These are phyloP conservation scores for Cardamine chenopodiifolia DNA, from an alignment of 345 rosid genomes.

Conservation along the genomic window DNA sequence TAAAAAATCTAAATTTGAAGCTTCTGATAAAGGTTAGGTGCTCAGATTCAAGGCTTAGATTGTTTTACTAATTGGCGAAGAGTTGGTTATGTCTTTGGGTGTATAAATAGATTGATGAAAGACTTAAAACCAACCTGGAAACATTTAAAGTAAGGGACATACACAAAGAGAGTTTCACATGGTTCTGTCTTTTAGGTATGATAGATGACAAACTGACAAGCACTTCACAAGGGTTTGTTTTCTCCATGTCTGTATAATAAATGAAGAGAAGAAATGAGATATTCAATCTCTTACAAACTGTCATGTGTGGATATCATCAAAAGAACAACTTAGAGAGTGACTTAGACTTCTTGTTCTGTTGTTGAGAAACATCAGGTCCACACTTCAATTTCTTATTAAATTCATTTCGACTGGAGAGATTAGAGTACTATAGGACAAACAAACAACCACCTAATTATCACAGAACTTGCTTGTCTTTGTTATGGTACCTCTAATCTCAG, in stretches of 20 bases:
- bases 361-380: conserved; percentile 11
- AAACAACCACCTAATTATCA: conserved; percentile 20
- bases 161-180: conserved; percentile 10
- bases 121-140: background rate
- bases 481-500: background rate
- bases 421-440: conserved; percentile 14
- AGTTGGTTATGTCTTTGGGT: background rate
- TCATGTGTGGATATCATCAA: conserved; percentile 23
- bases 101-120: conserved; percentile 17
- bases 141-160: background rate
- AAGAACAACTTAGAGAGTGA: conserved; percentile 10
- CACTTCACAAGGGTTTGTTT: background rate
- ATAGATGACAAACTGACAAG: background rate
- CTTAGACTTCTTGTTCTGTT: conserved; percentile 1
- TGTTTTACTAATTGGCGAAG: conserved; percentile 21
- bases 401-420: background rate
- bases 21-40: background rate
- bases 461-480: background rate
- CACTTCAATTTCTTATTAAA: background rate
- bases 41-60: background rate
- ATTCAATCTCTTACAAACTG: background rate
- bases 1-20: background rate
- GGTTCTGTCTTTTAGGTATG: conserved; percentile 28
- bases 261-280: background rate
- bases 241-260: background rate